phyloP scores from a whole-genome alignment of 306 rosid genomes.

The Nissolia schottii region DNA sequence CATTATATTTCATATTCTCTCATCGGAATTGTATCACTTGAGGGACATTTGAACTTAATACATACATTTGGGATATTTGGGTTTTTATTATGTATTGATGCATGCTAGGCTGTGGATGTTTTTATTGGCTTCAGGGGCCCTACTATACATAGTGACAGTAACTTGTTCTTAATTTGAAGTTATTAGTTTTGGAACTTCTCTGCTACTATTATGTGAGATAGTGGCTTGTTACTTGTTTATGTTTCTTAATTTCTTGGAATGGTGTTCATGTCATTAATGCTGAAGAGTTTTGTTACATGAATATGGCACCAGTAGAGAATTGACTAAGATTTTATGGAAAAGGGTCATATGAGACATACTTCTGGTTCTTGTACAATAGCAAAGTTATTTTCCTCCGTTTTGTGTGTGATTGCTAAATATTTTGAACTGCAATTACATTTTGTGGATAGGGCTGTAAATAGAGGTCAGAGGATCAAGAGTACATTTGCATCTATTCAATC shows the following conservation, averaged over 20 bases:
- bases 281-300: background rate
- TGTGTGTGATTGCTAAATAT: background rate
- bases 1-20: background rate
- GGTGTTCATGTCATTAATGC: background rate
- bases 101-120: background rate
- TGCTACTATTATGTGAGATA: slow-evolving; percentile 4
- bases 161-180: slow-evolving; percentile 9
- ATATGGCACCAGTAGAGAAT: background rate
- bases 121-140: slow-evolving; percentile 6
- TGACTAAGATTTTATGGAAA: background rate
- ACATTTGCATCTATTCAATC: background rate
- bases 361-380: background rate
- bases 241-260: slow-evolving; percentile 11
- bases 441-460: background rate
- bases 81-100: background rate
- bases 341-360: background rate
- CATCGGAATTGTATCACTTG: background rate
- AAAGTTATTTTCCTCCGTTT: background rate
- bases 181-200: slow-evolving; percentile 13
- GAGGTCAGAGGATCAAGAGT: background rate
- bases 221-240: slow-evolving; percentile 1
- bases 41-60: background rate
- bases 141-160: slow-evolving; percentile 1
- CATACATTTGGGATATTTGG: slow-evolving; percentile 6
- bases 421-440: background rate